phyloP scores from a whole-genome alignment of 2,329 filamentous ascomycete species.

The Hypoxylon sp. region DNA sequence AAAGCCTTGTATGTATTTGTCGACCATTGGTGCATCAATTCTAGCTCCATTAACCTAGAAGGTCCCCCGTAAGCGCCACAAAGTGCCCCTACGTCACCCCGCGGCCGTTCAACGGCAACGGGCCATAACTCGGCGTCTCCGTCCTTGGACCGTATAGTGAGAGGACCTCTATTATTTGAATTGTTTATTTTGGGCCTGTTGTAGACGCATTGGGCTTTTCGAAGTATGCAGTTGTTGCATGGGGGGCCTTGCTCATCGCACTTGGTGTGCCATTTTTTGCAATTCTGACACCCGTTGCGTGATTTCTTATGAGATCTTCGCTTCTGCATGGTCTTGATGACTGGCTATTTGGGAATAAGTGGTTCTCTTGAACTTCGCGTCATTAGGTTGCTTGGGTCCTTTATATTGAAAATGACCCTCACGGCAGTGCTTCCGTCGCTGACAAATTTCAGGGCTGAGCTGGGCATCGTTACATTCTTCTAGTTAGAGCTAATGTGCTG shows the following conservation, averaged over 20 bases:
- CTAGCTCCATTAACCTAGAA: constrained; percentile 58
- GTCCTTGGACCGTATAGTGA: constrained; percentile 26
- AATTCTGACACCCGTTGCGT: constrained; percentile 54
- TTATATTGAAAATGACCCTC: constrained; percentile 17
- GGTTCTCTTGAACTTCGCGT: constrained; percentile 21
- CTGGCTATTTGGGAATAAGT: background rate
- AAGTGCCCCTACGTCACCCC: constrained; percentile 30
- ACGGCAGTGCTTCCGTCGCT: constrained; percentile 20
- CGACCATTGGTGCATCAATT: constrained; percentile 68
- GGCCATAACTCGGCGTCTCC: background rate
- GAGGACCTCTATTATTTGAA: constrained; percentile 7
- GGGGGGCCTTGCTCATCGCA: constrained; percentile 52
- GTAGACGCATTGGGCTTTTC: constrained; percentile 52
- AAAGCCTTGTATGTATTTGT: constrained; percentile 61
- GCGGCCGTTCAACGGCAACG: constrained; percentile 30
- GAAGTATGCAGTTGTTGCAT: constrained; percentile 51
- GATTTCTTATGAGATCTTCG: constrained; percentile 56
- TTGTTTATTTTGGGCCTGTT: constrained; percentile 40
- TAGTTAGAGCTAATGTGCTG: constrained; percentile 4
- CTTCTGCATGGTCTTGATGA: constrained; percentile 48
- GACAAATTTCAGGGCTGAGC: constrained; percentile 4
- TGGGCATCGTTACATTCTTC: constrained; percentile 5
- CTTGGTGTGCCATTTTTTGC: constrained; percentile 57
- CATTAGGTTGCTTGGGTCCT: constrained; percentile 16
- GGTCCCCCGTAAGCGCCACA: constrained; percentile 42